phyloP scores from a whole-genome alignment of 352 stramenopile species.

The Pythium vanterpoolii region DNA sequence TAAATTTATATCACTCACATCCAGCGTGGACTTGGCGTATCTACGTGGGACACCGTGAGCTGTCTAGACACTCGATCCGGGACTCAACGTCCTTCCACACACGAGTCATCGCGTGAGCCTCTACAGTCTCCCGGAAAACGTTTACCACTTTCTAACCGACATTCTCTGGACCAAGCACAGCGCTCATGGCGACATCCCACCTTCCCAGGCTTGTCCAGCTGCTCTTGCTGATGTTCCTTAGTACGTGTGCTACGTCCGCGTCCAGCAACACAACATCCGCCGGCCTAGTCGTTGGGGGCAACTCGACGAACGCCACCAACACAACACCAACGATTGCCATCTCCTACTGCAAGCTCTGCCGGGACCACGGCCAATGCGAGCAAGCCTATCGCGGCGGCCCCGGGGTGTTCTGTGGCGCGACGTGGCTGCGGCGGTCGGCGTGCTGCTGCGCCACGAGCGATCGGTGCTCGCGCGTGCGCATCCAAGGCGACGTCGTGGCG shows the following conservation, averaged over 20 bases:
- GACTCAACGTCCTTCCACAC: too few species aligned
- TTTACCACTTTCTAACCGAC: too few species aligned
- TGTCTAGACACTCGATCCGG: too few species aligned
- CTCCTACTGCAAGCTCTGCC: constrained; percentile 49
- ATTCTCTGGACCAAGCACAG: too few species aligned
- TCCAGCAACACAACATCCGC: not conserved
- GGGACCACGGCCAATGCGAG: constrained; percentile 43
- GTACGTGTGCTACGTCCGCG: too few species aligned
- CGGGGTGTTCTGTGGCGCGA: constrained; percentile 51
- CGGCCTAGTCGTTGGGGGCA: not conserved
- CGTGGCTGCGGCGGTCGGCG: constrained; percentile 26
- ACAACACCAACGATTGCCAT: not conserved
- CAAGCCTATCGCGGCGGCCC: constrained; percentile 40
- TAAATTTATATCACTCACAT: too few species aligned
- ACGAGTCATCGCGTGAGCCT: too few species aligned
- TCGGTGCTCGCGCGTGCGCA: not conserved
- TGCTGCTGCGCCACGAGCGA: not conserved
- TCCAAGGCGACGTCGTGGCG: not conserved
- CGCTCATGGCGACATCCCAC: too few species aligned
- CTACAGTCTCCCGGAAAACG: too few species aligned
- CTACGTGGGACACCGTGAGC: too few species aligned
- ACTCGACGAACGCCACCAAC: not conserved
- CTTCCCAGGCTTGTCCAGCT: too few species aligned
- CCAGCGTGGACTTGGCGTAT: too few species aligned
- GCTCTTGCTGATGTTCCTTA: not conserved